Evolutionary conservation across 495 filamentous ascomycete genomes (phyloP), one percentile per base, ranked within the genome.

Genomic region (Lindgomyces ingoldianus): DNA sequence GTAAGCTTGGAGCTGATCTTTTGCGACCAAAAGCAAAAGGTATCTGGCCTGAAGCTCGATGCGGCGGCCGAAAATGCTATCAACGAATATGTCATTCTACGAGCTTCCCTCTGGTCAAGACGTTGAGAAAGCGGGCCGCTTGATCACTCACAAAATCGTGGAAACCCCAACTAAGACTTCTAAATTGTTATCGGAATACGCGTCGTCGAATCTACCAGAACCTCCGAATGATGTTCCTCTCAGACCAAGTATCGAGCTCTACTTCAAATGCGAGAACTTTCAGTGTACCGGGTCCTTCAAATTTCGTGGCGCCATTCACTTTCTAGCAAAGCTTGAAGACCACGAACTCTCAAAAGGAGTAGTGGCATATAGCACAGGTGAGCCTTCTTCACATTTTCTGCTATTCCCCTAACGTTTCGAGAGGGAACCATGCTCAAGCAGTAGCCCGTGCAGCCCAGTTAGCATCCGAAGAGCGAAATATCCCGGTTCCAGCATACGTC

Each of bases 191-290:
- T 39, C 33, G 33, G 33, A 39, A 14, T 39, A 39, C 14, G 33
- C 33, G 6, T 39, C 33, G 14, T 6, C 33, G 6, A 39, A 39
- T 14, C 33, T 39, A 39, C 33, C 6, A 6, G 33, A 14, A 6
- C 6, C 6, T 39, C 33, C 6, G 33, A 39, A 39, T 14, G 33
- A 39, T 39, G 14, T 14, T 6, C 33, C 33, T 39, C 6, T 14
- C 6, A 39, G 14, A 14, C 33, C 33, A 39, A 39, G n/a, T n/a
- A 47, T 46, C 42, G 41, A 59, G 30, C 39, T 59, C 6, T 59
- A 46, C 41, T 59, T 59, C 41, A 59, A 59, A 22, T 59, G 56
- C 41, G 56, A 59, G 29, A 59, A 59, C 42, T 33, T 59, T 12
- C 56, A 59, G 44, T 39, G 18, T 3, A 49, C 41, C 4, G 56